Evolutionary conservation across 2,329 filamentous ascomycete species (phyloP), one percentile per base, ranked within the genome.

Genomic region (Colletotrichum abscissum): DNA sequence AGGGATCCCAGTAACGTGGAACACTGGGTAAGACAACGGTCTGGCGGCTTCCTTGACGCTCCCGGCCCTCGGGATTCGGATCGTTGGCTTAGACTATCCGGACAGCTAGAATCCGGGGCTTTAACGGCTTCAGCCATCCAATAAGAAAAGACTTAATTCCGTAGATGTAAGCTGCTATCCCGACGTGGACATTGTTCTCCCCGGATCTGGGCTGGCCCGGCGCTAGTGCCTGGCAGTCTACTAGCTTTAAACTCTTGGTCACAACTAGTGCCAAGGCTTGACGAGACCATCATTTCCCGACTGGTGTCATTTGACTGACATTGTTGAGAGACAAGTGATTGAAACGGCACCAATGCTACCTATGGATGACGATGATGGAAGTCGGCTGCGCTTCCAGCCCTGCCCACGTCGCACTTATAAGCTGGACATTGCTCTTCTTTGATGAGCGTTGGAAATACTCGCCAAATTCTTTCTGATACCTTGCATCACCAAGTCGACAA

Each of bases 191-290:
- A 46, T 35, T 68, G 56, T 22, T 71, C n/a, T 28, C 49, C 56
- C 56, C 69, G 69, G 69, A 59, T 68, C n/a, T 24, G 64, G n/a
- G 33, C 46, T 46, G 24, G 24, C 64, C 69, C 69, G 69, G 57
- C 69, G 35, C 64, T 71, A 71, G 63, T 62, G 46, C 63, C 69
- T 68, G 63, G 54, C 19, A 24, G 6, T 14, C 22, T 8, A 64
- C 38, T 58, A 59, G 63, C 63, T 55, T 26, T 16, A 30, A 58
- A 42, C 14, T 38, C 9, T 35, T n/a, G 38, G 60, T 30, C 54
- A 54, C 30, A 42, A n/a, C 38, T 70, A 67, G 54, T 67, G 63
- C 24, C 7, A 52, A 67, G 38, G 35, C 63, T 67, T 67, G 67
- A 67, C 30, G 63, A 52, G 62, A 54, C 54, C 28, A 70, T 70